Percentiles rank a stretch among this genome's conserved stretches.
These are phyloP conservation scores for Narthecium ossifragum DNA, from an alignment of 106 monocot genomes.

Conservation along the genomic window DNA sequence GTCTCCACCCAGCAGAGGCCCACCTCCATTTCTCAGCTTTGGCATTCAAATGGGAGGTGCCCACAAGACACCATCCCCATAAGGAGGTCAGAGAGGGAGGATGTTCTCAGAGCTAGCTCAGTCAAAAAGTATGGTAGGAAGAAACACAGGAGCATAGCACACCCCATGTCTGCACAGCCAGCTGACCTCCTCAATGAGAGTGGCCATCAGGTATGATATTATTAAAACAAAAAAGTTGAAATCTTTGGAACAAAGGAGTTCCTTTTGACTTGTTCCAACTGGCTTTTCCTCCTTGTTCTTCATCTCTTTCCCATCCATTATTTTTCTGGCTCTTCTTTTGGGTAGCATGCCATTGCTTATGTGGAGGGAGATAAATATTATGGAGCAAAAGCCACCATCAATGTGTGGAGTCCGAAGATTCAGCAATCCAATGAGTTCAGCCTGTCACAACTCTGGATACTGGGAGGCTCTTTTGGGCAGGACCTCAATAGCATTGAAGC, in stretches of 20 bases:
- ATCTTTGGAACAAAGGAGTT: background rate
- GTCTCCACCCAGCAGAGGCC: slow-evolving; percentile 2
- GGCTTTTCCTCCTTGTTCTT: background rate
- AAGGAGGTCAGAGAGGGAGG: slow-evolving; percentile 69
- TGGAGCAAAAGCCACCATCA: slow-evolving; percentile 62
- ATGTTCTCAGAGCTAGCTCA: slow-evolving; percentile 72
- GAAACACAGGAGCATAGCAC: slow-evolving; percentile 37
- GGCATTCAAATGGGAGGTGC: slow-evolving; percentile 74
- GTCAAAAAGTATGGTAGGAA: slow-evolving; percentile 66
- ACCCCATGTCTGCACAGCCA: slow-evolving; percentile 49
- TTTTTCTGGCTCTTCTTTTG: background rate
- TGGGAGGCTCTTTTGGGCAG: slow-evolving; percentile 47
- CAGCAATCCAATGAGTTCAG: slow-evolving; percentile 60
- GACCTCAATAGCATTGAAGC: slow-evolving; percentile 69
- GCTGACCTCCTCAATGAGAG: slow-evolving; percentile 56
- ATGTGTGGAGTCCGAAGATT: slow-evolving; percentile 60
- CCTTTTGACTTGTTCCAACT: background rate
- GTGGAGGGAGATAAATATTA: slow-evolving; percentile 58
- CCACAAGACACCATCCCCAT: slow-evolving; percentile 81
- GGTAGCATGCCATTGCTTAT: slow-evolving; percentile 56
- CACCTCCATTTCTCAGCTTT: slow-evolving; percentile 38
- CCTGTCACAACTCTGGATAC: slow-evolving; percentile 64
- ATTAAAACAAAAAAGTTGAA: background rate
- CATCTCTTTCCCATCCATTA: background rate
- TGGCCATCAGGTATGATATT: slow-evolving; percentile 66